Evolutionary conservation across 2,329 filamentous ascomycete species (phyloP).

Genomic region (Aspergillus bombycis): DNA sequence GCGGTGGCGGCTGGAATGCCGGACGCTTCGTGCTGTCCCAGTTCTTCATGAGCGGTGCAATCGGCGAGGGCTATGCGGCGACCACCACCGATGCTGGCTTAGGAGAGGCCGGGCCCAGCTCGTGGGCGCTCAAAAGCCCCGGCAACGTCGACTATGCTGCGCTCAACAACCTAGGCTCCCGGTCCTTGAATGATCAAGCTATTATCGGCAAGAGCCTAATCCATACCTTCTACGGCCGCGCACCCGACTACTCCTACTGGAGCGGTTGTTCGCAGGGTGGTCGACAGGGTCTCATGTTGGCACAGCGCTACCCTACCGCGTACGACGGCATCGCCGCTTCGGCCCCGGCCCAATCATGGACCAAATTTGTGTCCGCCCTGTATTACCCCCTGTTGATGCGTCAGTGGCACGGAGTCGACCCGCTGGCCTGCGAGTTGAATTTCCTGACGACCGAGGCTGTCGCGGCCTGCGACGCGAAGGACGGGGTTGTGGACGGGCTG

Average conservation of each 20-base stretch:
- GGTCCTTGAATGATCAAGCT: constrained; percentile 13
- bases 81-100: constrained; percentile 18
- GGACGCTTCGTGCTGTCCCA: constrained; percentile 14
- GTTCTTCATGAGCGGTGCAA: constrained; percentile 17
- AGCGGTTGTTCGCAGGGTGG: constrained; percentile 28
- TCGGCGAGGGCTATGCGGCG: constrained; percentile 13
- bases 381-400: constrained; percentile 14
- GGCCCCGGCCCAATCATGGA: constrained; percentile 50
- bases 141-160: neutral
- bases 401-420: neutral
- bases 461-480: constrained; percentile 10
- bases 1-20: constrained; percentile 42
- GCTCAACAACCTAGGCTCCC: neutral
- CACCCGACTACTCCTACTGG: constrained; percentile 23
- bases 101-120: neutral
- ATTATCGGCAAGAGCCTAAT: constrained; percentile 33
- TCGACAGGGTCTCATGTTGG: constrained; percentile 34
- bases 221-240: constrained; percentile 32
- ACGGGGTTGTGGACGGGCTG: constrained; percentile 16
- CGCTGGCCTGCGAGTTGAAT: constrained; percentile 11
- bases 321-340: constrained; percentile 59
- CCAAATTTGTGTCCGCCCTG: constrained; percentile 22
- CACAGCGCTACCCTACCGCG: constrained; percentile 57
- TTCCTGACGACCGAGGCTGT: constrained; percentile 8
- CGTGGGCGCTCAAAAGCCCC: constrained; percentile 15